Evolutionary conservation across 306 rosid genomes (phyloP).

Genomic region (Oxytropis ochrocephala): DNA sequence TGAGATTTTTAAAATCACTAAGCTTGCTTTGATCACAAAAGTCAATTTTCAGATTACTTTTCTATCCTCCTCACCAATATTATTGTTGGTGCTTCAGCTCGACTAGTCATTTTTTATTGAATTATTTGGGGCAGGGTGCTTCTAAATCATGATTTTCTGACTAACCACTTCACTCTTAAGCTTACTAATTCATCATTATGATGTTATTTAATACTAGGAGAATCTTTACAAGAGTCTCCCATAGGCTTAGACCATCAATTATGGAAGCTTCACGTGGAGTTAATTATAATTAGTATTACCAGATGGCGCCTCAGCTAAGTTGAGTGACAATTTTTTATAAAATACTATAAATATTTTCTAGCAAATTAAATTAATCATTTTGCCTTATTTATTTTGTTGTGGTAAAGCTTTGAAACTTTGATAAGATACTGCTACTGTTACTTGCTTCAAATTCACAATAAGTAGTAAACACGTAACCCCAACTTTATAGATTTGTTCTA

Average conservation of each 20-base stretch:
- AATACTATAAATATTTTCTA: neutral
- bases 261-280: neutral
- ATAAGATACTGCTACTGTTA: conserved; percentile 1
- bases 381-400: neutral
- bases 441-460: conserved; percentile 22
- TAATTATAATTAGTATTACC: neutral
- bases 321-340: neutral
- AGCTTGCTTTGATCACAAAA: neutral
- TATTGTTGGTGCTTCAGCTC: neutral
- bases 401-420: conserved; percentile 13
- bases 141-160: neutral
- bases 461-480: conserved; percentile 23
- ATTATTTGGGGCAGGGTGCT: neutral
- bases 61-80: neutral
- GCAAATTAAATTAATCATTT: neutral
- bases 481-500: conserved; percentile 16
- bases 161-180: neutral
- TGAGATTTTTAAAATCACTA: neutral
- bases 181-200: neutral
- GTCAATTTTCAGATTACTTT: neutral
- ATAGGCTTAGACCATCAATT: neutral
- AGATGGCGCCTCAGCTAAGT: neutral
- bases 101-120: neutral
- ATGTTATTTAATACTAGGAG: neutral
- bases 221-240: neutral